phyloP scores from a whole-genome alignment of 2,329 filamentous ascomycete species.

The Ascochyta fabae region DNA sequence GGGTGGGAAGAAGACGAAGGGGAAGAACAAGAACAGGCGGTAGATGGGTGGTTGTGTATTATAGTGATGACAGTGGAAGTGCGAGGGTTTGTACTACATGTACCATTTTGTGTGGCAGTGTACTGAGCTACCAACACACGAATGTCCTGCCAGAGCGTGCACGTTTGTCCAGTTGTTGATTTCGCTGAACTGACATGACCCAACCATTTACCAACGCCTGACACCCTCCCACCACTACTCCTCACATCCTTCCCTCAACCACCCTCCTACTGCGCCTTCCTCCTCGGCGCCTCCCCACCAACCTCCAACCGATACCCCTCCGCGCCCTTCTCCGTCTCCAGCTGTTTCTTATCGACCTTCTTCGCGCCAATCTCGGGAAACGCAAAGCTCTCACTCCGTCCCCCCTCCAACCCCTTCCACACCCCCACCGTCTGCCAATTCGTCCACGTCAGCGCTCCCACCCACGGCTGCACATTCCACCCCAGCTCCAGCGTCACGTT shows the following conservation, averaged over 20 bases:
- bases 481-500: conserved; percentile 82
- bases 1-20: conserved; percentile 37
- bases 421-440: conserved; percentile 56
- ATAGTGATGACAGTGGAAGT: neutral
- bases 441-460: conserved; percentile 84
- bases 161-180: no score
- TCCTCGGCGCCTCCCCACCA: conserved; percentile 38
- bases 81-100: neutral
- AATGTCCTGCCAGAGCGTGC: no score
- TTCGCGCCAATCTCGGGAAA: conserved; percentile 72
- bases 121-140: neutral
- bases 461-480: conserved; percentile 98
- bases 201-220: no score
- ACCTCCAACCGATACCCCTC: conserved; percentile 55
- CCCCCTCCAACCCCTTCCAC: conserved; percentile 71
- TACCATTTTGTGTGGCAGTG: neutral
- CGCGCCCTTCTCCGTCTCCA: conserved; percentile 57
- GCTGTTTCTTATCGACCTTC: conserved; percentile 60
- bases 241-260: neutral
- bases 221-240: neutral
- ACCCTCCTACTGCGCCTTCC: conserved; percentile 18
- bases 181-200: no score
- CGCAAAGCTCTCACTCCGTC: conserved; percentile 68
- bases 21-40: conserved; percentile 41
- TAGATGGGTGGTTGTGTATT: conserved; percentile 3